Evolutionary conservation across 164 flowering plant genomes (phyloP).

Genomic region (Berberis vulgaris): DNA sequence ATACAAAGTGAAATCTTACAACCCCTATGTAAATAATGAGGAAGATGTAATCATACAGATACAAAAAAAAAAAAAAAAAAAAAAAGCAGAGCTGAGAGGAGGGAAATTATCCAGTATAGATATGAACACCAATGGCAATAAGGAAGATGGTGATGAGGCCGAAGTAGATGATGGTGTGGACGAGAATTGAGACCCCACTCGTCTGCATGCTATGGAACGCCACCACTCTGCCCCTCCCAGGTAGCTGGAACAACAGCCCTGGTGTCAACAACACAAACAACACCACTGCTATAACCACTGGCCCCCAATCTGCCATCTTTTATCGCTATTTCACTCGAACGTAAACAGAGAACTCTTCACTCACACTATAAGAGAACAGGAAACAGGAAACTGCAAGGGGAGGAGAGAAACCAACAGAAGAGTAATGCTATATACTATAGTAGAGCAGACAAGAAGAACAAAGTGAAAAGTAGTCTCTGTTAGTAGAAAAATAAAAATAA

Average conservation of each 20-base stretch:
- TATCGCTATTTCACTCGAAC: background rate
- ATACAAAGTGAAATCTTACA: too few relatives aligned
- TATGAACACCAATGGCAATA: conserved; percentile 53
- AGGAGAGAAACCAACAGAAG: too few relatives aligned
- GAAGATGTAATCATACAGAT: too few relatives aligned
- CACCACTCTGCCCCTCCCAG: conserved; percentile 38
- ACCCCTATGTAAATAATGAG: too few relatives aligned
- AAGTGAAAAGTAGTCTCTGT: too few relatives aligned
- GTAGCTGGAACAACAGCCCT: conserved; percentile 56
- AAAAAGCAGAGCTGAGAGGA: background rate
- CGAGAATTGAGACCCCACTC: conserved; percentile 43
- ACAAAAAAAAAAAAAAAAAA: too few relatives aligned
- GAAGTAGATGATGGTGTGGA: conserved; percentile 51
- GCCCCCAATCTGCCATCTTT: conserved; percentile 59
- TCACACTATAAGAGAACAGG: too few relatives aligned
- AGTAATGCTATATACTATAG: too few relatives aligned
- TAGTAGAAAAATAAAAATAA: too few relatives aligned
- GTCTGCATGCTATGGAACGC: conserved; percentile 55
- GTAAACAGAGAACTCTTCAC: too few relatives aligned
- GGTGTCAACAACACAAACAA: conserved; percentile 58
- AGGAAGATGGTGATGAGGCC: conserved; percentile 51
- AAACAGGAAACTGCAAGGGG: too few relatives aligned
- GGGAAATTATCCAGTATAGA: conserved; percentile 25
- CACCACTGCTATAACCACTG: conserved; percentile 49
- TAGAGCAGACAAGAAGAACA: too few relatives aligned